Evolutionary conservation across 306 rosid genomes (phyloP), one percentile per base, ranked within the genome.

Genomic region (Quercus parvula): DNA sequence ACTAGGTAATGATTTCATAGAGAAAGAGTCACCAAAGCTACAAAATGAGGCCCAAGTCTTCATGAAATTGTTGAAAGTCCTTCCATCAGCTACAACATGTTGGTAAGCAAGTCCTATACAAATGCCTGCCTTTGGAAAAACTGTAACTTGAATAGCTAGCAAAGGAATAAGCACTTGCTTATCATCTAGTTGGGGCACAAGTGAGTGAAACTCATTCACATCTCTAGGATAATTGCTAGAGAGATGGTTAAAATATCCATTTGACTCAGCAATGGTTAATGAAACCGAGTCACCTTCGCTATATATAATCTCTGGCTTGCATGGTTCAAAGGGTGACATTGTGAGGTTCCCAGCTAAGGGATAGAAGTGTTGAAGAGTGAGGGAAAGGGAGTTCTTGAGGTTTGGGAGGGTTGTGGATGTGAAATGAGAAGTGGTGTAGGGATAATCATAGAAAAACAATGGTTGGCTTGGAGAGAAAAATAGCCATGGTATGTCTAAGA

Each of bases 381-480:
- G 46, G 28, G 90, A 84, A 78, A 86, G 91, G 12, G 90, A 86
- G 54, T 58, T 82, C 73, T 84, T 86, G 44, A 90, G 86, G 31
- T 56, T 82, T 67, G 90, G 94, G 78, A 90, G 44, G 13, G 73
- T 38, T 2, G 71, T 79, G 75, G 63, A 38, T 6, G 74, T 81
- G 88, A 89, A 87, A 74, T 84, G 68, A 38, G 75, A 33, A 2
- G 71, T 79, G 22, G 89, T 24, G 19, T 31, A 27, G 0, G 89
- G 81, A 70, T 77, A 81, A 1, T 85, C 67, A 35, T 86, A 89
- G 86, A 91, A 89, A 79, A 91, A 89, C n/a, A 86, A 66, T 44
- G 86, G 87, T 46, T 83, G 79, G 79, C 75, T 82, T 71, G 90
- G 91, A 75, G 91, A 82, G 90, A 82, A 90, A 80, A 88, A 85